Percentiles rank a stretch among this genome's conserved stretches.
Conservation (phyloP, 2,329 filamentous ascomycete genomes). For the Periconia macrospinosa region DNA sequence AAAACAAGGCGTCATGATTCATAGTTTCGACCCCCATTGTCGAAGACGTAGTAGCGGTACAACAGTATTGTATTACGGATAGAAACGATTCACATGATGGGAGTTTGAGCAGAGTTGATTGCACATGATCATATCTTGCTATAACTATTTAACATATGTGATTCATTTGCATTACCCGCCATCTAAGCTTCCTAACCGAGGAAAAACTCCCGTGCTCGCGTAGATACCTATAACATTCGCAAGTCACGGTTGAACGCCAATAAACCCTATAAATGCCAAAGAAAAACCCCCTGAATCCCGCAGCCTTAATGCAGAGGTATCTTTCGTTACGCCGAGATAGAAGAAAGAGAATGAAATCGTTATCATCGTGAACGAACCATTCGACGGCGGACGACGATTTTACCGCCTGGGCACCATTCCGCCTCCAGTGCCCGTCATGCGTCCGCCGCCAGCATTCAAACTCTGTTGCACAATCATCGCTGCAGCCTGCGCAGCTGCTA, state of each 20-base stretch:
- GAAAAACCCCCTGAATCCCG: neutral
- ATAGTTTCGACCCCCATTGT: too few species aligned
- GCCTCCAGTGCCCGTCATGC: slow-evolving; percentile 47
- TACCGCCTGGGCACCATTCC: slow-evolving; percentile 7
- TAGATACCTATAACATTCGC: too few species aligned
- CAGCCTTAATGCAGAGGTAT: neutral
- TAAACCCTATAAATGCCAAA: neutral
- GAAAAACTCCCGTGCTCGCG: too few species aligned
- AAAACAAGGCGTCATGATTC: too few species aligned
- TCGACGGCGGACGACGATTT: slow-evolving; percentile 6
- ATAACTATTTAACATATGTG: too few species aligned
- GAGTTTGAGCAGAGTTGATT: too few species aligned
- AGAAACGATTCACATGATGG: too few species aligned
- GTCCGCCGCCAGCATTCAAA: slow-evolving; percentile 62
- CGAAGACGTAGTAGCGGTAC: too few species aligned
- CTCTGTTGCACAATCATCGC: slow-evolving; percentile 95
- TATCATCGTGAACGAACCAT: neutral
- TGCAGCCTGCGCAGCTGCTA: slow-evolving; percentile 86
- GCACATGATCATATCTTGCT: too few species aligned
- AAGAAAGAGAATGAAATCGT: neutral
- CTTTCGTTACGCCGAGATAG: neutral
- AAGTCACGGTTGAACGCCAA: neutral
- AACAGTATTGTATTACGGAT: too few species aligned
- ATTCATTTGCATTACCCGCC: too few species aligned
- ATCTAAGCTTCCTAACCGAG: too few species aligned